phyloP scores from a whole-genome alignment of 2,329 filamentous ascomycete genomes.

The Xylariaceae sp. region DNA sequence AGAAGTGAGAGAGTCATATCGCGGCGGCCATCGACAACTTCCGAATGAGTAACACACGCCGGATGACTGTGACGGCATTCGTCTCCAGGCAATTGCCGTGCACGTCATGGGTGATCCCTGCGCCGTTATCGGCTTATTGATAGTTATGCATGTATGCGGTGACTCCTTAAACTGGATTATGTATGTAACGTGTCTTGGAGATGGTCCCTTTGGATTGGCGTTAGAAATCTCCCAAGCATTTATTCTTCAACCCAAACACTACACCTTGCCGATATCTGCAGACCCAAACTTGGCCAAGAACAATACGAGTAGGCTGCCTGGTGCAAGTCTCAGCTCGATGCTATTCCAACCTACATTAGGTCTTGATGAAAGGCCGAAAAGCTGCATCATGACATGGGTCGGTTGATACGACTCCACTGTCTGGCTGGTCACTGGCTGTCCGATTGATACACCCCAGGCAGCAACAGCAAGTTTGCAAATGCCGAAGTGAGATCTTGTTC shows the following conservation, averaged over 20 bases:
- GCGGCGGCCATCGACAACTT: not conserved
- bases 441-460: too few species aligned
- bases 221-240: too few species aligned
- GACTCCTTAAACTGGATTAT: too few species aligned
- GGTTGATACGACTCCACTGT: not conserved
- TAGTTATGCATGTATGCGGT: not conserved
- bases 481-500: not conserved
- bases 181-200: too few species aligned
- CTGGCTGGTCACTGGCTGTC: too few species aligned
- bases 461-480: not conserved
- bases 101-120: not conserved
- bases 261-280: too few species aligned
- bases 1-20: conserved; percentile 14
- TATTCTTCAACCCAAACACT: too few species aligned
- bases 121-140: conserved; percentile 6
- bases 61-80: conserved; percentile 15
- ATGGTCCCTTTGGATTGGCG: too few species aligned
- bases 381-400: not conserved
- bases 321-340: not conserved
- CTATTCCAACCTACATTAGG: not conserved
- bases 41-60: not conserved
- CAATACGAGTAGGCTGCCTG: too few species aligned
- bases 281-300: too few species aligned
- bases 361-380: not conserved
- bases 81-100: not conserved